Percentiles rank a stretch among this genome's conserved stretches.
Conservation (phyloP, 495 filamentous ascomycete genomes). For the Aspergillus carlsbadensis region DNA sequence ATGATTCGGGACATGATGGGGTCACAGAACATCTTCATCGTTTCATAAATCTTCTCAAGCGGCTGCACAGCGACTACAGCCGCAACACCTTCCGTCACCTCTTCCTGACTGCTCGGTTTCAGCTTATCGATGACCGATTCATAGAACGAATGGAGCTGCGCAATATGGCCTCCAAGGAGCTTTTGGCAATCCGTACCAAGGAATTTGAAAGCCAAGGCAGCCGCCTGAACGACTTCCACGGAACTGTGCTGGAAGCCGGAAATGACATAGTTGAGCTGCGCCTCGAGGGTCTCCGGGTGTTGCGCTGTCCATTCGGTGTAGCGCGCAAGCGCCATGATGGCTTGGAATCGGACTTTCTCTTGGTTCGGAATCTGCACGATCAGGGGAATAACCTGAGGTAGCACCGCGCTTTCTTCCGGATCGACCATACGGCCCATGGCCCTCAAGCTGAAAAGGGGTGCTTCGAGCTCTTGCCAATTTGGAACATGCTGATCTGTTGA, state of each 20-base stretch:
- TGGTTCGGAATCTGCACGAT: conserved; percentile 93
- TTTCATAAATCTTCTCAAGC: conserved; percentile 70
- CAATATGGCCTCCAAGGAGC: conserved; percentile 73
- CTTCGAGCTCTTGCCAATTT: conserved; percentile 94
- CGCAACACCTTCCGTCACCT: conserved; percentile 92
- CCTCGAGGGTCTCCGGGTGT: conserved; percentile 86
- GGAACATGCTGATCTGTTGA: conserved; percentile 74
- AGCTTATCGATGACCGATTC: conserved; percentile 82
- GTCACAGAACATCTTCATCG: conserved; percentile 90
- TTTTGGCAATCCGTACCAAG: conserved; percentile 92
- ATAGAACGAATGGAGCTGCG: conserved; percentile 88
- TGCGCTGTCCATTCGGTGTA: conserved; percentile 98
- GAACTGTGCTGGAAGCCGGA: conserved; percentile 82
- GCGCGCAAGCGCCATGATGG: conserved; percentile 92
- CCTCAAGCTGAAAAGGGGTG: conserved; percentile 89
- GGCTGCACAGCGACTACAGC: conserved; percentile 87
- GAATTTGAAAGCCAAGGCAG: conserved; percentile 93
- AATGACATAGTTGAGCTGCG: conserved; percentile 93
- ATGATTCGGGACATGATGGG: conserved; percentile 85
- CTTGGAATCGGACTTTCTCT: conserved; percentile 93
- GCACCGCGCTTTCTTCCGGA: conserved; percentile 76
- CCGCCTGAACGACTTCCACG: conserved; percentile 83
- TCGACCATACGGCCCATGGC: conserved; percentile 98
- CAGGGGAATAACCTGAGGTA: conserved; percentile 86
- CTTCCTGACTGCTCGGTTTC: conserved; percentile 83